Evolutionary conservation across 768 basidiomycete species (phyloP).

Genomic region (Epithele typhae): DNA sequence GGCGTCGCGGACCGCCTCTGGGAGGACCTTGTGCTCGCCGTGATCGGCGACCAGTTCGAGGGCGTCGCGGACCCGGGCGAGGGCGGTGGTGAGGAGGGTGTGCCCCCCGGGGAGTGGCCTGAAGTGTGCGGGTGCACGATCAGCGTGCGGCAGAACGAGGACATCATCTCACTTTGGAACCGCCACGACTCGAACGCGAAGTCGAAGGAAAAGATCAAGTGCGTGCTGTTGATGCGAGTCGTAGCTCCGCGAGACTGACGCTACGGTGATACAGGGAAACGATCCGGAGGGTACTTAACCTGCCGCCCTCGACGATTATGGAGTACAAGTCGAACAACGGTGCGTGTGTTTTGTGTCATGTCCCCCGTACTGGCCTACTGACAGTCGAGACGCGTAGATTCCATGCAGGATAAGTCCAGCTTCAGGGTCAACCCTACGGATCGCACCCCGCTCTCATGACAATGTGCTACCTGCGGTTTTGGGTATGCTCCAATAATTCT

Average conservation of each 20-base stretch:
- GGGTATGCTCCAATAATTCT: slow-evolving; percentile 7
- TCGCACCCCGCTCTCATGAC: slow-evolving; percentile 30
- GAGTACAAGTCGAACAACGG: slow-evolving; percentile 96
- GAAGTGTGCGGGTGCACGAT: slow-evolving; percentile 96
- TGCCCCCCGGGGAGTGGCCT: slow-evolving; percentile 46
- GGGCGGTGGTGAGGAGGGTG: slow-evolving; percentile 23
- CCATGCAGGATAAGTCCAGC: slow-evolving; percentile 85
- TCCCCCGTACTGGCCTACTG: neutral
- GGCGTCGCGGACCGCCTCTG: slow-evolving; percentile 87
- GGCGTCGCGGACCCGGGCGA: neutral
- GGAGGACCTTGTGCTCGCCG: slow-evolving; percentile 84
- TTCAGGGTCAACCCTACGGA: slow-evolving; percentile 46
- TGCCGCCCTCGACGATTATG: slow-evolving; percentile 77
- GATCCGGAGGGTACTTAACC: slow-evolving; percentile 67
- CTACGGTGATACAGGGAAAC: slow-evolving; percentile 54
- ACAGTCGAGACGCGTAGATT: slow-evolving; percentile 44
- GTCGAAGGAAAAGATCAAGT: slow-evolving; percentile 81
- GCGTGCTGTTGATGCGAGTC: slow-evolving; percentile 21
- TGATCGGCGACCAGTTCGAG: slow-evolving; percentile 89
- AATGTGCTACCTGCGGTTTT: neutral
- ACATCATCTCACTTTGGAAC: slow-evolving; percentile 93
- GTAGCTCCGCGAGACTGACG: neutral
- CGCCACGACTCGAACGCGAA: slow-evolving; percentile 72
- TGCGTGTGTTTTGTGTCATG: slow-evolving; percentile 29
- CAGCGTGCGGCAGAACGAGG: slow-evolving; percentile 89